Conservation (phyloP, 768 basidiomycete species). For the Rhizopogon vulgaris region DNA sequence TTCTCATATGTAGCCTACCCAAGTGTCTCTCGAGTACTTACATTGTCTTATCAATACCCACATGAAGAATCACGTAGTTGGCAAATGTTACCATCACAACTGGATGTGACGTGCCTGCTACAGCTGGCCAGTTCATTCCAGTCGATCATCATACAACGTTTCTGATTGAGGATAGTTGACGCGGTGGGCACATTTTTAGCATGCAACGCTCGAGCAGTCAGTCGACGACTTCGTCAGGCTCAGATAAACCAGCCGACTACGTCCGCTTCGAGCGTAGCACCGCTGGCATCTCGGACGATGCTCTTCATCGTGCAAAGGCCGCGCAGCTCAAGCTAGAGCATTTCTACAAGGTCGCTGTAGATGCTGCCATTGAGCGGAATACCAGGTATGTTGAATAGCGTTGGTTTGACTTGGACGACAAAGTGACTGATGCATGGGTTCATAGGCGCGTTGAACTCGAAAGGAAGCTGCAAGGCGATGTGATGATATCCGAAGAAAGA, state of each 20-base stretch:
- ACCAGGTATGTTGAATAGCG: conserved; percentile 51
- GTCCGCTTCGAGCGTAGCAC: conserved; percentile 89
- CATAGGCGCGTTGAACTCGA: conserved; percentile 83
- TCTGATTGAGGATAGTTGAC: neutral
- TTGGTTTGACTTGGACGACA: neutral
- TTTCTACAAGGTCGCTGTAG: conserved; percentile 95
- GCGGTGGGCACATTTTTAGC: neutral
- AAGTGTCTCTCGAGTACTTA: neutral
- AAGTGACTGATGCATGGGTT: neutral
- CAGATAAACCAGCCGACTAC: conserved; percentile 57
- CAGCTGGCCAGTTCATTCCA: neutral
- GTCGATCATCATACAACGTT: neutral
- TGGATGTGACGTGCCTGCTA: neutral
- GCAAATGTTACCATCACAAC: neutral
- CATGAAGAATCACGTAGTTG: neutral
- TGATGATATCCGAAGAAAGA: conserved; percentile 71
- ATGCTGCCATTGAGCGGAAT: conserved; percentile 91
- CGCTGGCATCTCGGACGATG: conserved; percentile 71
- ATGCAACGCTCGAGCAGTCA: conserved; percentile 28
- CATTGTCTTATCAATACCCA: neutral
- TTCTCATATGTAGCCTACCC: neutral
- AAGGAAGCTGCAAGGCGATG: conserved; percentile 66
- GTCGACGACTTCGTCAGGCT: conserved; percentile 15
- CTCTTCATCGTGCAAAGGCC: conserved; percentile 76
- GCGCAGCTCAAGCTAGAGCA: conserved; percentile 96